These are phyloP conservation scores for Malus hybrid DNA, from an alignment of 331 rosid species.

Conservation along the genomic window DNA sequence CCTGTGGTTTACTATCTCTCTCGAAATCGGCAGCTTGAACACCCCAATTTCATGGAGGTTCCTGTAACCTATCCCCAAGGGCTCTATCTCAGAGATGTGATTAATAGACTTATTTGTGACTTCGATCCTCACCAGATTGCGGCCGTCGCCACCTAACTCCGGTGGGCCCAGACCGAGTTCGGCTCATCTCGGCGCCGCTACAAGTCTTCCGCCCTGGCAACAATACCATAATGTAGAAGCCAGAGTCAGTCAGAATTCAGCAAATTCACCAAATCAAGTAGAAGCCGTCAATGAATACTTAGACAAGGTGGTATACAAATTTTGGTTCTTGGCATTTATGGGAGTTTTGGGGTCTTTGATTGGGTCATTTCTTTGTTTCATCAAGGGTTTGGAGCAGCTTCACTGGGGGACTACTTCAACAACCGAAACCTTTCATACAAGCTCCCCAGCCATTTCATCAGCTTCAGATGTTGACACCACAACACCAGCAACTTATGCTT, in stretches of 20 bases:
- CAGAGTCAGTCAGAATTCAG: no score
- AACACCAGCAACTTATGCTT: constrained; percentile 87
- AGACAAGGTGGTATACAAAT: constrained; percentile 50
- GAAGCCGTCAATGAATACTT: no score
- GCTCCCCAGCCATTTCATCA: constrained; percentile 87
- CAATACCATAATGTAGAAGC: no score
- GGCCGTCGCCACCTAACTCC: no score
- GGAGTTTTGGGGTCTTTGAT: constrained; percentile 79
- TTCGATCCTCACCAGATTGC: no score
- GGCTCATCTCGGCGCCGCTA: no score
- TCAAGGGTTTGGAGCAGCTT: constrained; percentile 91
- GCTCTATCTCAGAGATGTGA: constrained; percentile 47
- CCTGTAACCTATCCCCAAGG: constrained; percentile 58
- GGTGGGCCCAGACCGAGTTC: no score
- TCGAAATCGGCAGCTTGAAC: constrained; percentile 80
- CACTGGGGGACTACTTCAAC: constrained; percentile 88
- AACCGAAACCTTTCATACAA: constrained; percentile 80
- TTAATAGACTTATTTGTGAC: no score
- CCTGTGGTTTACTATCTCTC: constrained; percentile 77
- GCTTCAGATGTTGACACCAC: constrained; percentile 93
- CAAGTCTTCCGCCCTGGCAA: no score
- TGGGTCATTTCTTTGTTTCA: constrained; percentile 70
- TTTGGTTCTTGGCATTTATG: constrained; percentile 59
- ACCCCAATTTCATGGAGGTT: constrained; percentile 96
- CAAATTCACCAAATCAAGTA: no score